Evolutionary conservation across 2,329 filamentous ascomycete species (phyloP).

Genomic region (Clonostachys rhizophaga): DNA sequence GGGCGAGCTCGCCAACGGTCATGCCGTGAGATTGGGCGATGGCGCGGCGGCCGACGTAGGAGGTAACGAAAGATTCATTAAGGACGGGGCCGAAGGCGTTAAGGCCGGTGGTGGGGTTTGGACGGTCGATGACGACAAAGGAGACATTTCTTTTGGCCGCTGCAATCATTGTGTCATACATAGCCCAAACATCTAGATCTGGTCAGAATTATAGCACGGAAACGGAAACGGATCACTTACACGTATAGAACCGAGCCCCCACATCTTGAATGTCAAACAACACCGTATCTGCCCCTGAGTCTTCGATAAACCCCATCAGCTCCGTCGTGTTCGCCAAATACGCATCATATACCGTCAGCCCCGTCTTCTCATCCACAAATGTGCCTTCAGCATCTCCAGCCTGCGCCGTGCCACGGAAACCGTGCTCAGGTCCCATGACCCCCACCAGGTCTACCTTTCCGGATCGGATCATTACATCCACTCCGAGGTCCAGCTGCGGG

Average conservation of each 20-base stretch:
- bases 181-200: conserved; percentile 6
- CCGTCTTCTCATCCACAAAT: conserved; percentile 5
- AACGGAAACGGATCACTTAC: background rate
- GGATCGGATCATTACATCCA: conserved; percentile 6
- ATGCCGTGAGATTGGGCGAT: conserved; percentile 8
- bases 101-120: conserved; percentile 7
- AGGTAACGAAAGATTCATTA: conserved; percentile 3
- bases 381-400: conserved; percentile 3
- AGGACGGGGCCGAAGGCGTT: conserved; percentile 4
- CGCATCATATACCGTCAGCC: conserved; percentile 6
- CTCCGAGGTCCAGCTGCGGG: conserved; percentile 5
- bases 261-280: conserved; percentile 7
- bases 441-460: conserved; percentile 6
- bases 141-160: conserved; percentile 1
- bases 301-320: conserved; percentile 3
- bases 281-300: conserved; percentile 7
- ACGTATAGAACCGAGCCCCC: conserved; percentile 6
- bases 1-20: conserved; percentile 7
- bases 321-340: conserved; percentile 4
- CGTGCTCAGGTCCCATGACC: conserved; percentile 7
- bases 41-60: conserved; percentile 4
- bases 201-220: background rate
- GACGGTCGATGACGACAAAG: conserved; percentile 5
- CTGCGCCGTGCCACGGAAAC: conserved; percentile 5
- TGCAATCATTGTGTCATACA: conserved; percentile 7